Conservation (phyloP, 495 filamentous ascomycete species). For the Trichoderma gamsii region DNA sequence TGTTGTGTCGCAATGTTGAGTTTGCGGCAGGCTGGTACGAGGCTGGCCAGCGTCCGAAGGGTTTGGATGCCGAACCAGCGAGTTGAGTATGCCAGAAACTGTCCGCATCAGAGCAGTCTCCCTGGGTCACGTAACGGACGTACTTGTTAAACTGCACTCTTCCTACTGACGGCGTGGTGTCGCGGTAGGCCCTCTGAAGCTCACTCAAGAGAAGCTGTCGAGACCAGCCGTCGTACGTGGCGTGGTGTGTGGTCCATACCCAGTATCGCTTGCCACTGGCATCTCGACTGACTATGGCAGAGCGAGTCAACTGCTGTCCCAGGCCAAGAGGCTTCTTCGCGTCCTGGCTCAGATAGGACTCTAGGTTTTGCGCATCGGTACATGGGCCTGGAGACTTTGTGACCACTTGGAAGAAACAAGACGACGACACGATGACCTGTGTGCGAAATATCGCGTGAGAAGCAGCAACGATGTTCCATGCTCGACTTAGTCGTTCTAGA, state of each 20-base stretch:
- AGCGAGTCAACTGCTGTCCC: neutral
- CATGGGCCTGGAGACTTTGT: conserved; percentile 14
- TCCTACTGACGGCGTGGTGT: too few species aligned
- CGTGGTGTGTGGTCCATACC: conserved; percentile 56
- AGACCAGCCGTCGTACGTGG: conserved; percentile 61
- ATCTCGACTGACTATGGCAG: neutral
- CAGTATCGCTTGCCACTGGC: conserved; percentile 24
- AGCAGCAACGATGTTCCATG: conserved; percentile 49
- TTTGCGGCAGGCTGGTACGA: too few species aligned
- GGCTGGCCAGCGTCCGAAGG: too few species aligned
- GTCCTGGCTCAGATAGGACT: neutral
- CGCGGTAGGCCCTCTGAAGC: too few species aligned
- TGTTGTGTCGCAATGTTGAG: too few species aligned
- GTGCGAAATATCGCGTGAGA: conserved; percentile 45
- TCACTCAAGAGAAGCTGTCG: too few species aligned
- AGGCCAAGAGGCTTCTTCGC: neutral
- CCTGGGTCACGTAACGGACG: too few species aligned
- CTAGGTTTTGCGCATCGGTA: too few species aligned
- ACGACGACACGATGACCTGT: conserved; percentile 44
- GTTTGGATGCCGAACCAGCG: too few species aligned
- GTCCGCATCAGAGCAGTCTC: too few species aligned
- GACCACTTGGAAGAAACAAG: conserved; percentile 49
- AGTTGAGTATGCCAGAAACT: too few species aligned
- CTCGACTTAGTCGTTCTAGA: conserved; percentile 42
- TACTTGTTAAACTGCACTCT: too few species aligned